These are phyloP conservation scores for Lolium rigidum DNA, from an alignment of 176 grass and related monocot species.

Conservation along the genomic window DNA sequence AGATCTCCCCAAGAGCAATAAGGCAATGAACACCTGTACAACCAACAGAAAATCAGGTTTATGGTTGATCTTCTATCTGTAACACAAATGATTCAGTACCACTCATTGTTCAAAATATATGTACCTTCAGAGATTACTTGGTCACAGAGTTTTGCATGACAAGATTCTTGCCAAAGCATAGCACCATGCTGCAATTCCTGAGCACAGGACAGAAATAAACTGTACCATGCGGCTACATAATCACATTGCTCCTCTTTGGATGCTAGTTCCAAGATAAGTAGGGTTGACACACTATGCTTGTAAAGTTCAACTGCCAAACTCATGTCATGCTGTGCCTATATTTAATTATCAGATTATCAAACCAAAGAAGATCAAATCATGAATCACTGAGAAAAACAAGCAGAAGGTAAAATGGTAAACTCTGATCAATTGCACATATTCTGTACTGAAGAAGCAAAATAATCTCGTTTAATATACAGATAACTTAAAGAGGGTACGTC, in stretches of 20 bases:
- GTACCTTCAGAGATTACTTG: slow-evolving; percentile 63
- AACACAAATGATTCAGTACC: slow-evolving; percentile 18
- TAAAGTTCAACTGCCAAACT: slow-evolving; percentile 59
- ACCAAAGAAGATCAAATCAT: slow-evolving; percentile 16
- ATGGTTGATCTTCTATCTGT: slow-evolving; percentile 25
- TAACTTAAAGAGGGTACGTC: slow-evolving; percentile 1
- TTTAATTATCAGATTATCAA: slow-evolving; percentile 21
- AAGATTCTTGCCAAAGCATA: slow-evolving; percentile 55
- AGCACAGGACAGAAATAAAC: slow-evolving; percentile 52
- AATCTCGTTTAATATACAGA: background rate
- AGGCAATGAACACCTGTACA: slow-evolving; percentile 56
- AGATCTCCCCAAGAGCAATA: slow-evolving; percentile 61
- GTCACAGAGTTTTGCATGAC: slow-evolving; percentile 28
- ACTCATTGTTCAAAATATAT: background rate
- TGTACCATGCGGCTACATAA: slow-evolving; percentile 62
- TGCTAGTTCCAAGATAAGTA: slow-evolving; percentile 49
- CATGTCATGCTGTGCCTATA: slow-evolving; percentile 45
- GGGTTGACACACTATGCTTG: slow-evolving; percentile 51
- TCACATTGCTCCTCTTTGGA: slow-evolving; percentile 57
- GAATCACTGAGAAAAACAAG: slow-evolving; percentile 6
- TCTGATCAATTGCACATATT: slow-evolving; percentile 5
- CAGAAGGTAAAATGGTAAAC: slow-evolving; percentile 2
- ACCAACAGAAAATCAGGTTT: slow-evolving; percentile 30
- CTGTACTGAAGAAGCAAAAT: background rate
- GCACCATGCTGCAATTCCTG: slow-evolving; percentile 67